phyloP scores from a whole-genome alignment of 1,139 yeast species.

The Yamadazyma siamensis region DNA sequence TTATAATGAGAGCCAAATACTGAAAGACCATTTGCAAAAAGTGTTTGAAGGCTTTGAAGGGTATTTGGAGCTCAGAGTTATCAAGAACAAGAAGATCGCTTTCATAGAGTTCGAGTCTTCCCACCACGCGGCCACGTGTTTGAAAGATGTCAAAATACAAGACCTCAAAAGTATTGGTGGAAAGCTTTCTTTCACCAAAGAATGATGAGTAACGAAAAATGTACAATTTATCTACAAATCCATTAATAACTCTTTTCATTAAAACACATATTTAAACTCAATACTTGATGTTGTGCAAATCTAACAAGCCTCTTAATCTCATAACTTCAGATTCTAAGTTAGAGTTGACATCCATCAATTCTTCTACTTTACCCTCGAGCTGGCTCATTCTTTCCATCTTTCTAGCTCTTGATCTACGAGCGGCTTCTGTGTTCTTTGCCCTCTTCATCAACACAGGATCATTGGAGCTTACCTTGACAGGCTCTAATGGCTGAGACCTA shows the following conservation, averaged over 20 bases:
- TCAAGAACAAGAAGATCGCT: slow-evolving; percentile 66
- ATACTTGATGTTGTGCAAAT: slow-evolving; percentile 21
- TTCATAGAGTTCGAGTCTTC: slow-evolving; percentile 74
- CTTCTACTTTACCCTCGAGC: slow-evolving; percentile 74
- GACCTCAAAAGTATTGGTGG: slow-evolving; percentile 4
- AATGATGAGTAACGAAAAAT: neutral
- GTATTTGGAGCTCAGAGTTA: slow-evolving; percentile 62
- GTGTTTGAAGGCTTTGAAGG: slow-evolving; percentile 54
- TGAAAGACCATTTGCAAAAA: slow-evolving; percentile 23
- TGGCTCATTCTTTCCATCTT: slow-evolving; percentile 86
- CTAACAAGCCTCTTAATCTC: slow-evolving; percentile 50
- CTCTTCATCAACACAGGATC: slow-evolving; percentile 78
- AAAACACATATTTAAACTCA: slow-evolving; percentile 8
- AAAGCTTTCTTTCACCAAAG: slow-evolving; percentile 9
- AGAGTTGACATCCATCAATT: slow-evolving; percentile 51
- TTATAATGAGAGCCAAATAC: slow-evolving; percentile 34
- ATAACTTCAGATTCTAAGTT: slow-evolving; percentile 56
- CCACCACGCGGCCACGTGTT: slow-evolving; percentile 23
- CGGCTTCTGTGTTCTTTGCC: slow-evolving; percentile 96
- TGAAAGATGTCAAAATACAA: slow-evolving; percentile 5
- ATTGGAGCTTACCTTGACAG: slow-evolving; percentile 51
- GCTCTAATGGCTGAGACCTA: slow-evolving; percentile 59
- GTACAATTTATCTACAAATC: slow-evolving; percentile 1
- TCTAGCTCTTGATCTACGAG: slow-evolving; percentile 91
- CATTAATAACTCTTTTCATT: neutral